phyloP scores from a whole-genome alignment of 225 moss, liverwort and hornwort genomes.

The Ulota crispa region DNA sequence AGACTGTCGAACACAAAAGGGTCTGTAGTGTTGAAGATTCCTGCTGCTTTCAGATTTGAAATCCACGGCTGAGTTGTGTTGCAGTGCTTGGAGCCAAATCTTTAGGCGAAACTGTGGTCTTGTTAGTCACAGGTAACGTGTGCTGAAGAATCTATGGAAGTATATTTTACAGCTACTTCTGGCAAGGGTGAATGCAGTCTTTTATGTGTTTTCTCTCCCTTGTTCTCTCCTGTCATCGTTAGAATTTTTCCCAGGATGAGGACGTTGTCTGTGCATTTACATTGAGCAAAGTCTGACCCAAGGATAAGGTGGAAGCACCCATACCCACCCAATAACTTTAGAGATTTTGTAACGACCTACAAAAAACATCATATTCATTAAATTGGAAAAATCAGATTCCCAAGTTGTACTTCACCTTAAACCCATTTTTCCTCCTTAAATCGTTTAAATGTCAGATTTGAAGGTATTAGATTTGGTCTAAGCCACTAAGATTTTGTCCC shows the following conservation, averaged over 20 bases:
- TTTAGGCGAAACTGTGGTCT: neutral
- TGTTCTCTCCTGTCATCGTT: neutral
- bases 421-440: too few relatives aligned
- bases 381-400: too few relatives aligned
- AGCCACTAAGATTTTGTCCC: too few relatives aligned
- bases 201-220: neutral
- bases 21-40: neutral
- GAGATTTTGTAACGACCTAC: neutral
- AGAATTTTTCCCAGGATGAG: neutral
- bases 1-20: neutral
- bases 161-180: neutral
- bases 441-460: too few relatives aligned
- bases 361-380: too few relatives aligned
- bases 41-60: neutral
- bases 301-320: neutral
- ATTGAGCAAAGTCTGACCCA: neutral
- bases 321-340: too few relatives aligned
- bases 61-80: neutral
- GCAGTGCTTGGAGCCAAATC: neutral
- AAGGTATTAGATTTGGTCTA: too few relatives aligned
- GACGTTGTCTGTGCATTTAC: neutral
- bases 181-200: neutral
- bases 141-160: neutral
- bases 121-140: neutral
- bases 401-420: too few relatives aligned